Evolutionary conservation across 208 protist species (phyloP), one percentile per base, ranked within the genome.

Genomic region (Crithidia bombi): DNA sequence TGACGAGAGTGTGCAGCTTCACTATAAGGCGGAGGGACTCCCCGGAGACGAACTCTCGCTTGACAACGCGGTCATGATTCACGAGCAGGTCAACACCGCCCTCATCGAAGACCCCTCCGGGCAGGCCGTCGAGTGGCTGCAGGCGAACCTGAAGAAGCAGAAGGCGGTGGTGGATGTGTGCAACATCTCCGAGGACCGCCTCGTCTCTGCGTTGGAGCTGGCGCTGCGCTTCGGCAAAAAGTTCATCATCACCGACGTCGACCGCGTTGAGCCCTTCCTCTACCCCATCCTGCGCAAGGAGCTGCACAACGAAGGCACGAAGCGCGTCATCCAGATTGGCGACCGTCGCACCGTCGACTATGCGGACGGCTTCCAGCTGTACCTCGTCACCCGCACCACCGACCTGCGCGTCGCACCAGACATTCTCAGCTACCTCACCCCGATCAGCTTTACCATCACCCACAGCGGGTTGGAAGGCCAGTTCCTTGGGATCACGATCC

Each of bases 211-310:
- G n/a, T 81, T 99, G 10, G 98, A 99, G 87, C 83, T 99, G 12
- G 94, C 97, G 41, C 91, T 99, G 26, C 90, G 98, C 25, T 99
- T 99, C 79, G 98, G 98, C 54, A 99, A 99, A 69, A 98, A 97
- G 72, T 92, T 99, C 51, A 87, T 99, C 70, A 82, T 99, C 56
- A 89, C 89, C 9, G 97, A 99, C 73, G 97, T 98, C 23, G 97
- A 99, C 77, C 56, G 65, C n/a, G 86, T 99, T 17, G 98, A 99
- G 65, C 90, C 97, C 15, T 94, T 99, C 38, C 85, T 99, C 62
- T 98, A 98, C 74, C 95, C 98, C 28, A 70, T 99, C 17, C 75
- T 99, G 19, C 85, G 98, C 12, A 89, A 90, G 32, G 97, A 99
- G 65, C 75, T 99, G 15, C 70, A 92, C 43, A 87, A 79, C 54